Evolutionary conservation across 2,329 filamentous ascomycete species (phyloP).

Genomic region (Nannizzia gypsea): DNA sequence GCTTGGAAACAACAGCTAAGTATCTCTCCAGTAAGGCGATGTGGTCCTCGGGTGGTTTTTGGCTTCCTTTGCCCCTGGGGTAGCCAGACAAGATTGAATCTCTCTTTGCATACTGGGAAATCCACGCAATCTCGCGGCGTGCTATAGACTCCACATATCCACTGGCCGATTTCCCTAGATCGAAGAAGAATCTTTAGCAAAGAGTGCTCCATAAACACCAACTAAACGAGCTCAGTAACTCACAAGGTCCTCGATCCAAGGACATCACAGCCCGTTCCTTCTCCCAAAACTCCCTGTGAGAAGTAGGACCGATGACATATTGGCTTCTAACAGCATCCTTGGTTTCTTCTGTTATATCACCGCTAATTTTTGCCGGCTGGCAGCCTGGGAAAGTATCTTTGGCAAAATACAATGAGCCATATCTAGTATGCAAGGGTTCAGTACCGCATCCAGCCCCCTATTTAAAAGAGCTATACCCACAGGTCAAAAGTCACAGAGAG

Average conservation of each 20-base stretch:
- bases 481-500: conserved; percentile 10
- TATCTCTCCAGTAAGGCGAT: conserved; percentile 7
- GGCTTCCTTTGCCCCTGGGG: conserved; percentile 8
- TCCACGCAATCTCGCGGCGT: conserved; percentile 8
- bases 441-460: conserved; percentile 2
- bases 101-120: not conserved
- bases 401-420: conserved; percentile 9
- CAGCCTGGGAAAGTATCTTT: conserved; percentile 8
- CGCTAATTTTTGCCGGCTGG: conserved; percentile 3
- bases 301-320: conserved; percentile 8
- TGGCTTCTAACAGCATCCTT: conserved; percentile 12
- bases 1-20: not conserved
- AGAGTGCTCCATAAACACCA: not conserved
- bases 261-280: conserved; percentile 24
- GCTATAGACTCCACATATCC: conserved; percentile 9
- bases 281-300: conserved; percentile 21
- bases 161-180: conserved; percentile 22
- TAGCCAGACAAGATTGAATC: not conserved
- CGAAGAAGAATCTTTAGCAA: not conserved
- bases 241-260: conserved; percentile 34
- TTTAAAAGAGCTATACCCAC: not conserved
- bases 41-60: conserved; percentile 5
- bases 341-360: not conserved
- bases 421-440: not conserved
- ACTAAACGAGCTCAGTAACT: conserved; percentile 6